Evolutionary conservation across 1,139 yeast species (phyloP), one percentile per base, ranked within the genome.

Genomic region (Blastobotrys aristatus): DNA sequence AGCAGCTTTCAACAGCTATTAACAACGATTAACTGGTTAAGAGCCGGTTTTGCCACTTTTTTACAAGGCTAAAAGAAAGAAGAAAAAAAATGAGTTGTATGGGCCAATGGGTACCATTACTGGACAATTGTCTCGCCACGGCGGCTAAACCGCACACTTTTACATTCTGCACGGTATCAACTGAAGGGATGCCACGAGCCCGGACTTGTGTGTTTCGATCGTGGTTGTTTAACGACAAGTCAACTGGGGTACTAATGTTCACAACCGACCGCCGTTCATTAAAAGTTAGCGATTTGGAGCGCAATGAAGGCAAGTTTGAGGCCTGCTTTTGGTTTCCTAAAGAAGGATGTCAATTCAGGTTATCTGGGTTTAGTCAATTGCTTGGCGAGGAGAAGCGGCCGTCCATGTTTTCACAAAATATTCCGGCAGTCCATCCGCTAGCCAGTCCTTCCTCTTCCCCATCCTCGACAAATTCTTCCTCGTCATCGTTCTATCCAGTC

Each of bases 131-230:
- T 43, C 44, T 59, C 16, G 26, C 47, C 14, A 47, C 47, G 21
- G 49, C 48, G 33, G 47, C 43, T 14, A 17, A 26, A 7, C 42
- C 67, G 1, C 55, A 52, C 5, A 53, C 83, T 2, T 83, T 85
- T 57, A 83, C 84, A 54, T 75, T 86, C 46, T 80, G 88, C 46
- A 84, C 92, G 13, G 77, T 83, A 36, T 85, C 81, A 54, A 43
- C 57, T 8, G 53, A 59, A 33, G 80, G 79, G n/a, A 70, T 68
- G 59, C 95, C 86, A 14, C 75, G 69, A 56, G 83, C 76, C 46
- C 69, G 95, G 55, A 83, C 94, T 0, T 77, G 87, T 53, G 79
- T 85, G 13, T 79, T 72, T 57, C 74, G 95, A 46, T 94, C 90
- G 13, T 87, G 85, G 67, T 67, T 87, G 40, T 87, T 86, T 60